A percentile compares a stretch with the other conserved stretches of the same genome.
Evolutionary conservation across 345 rosid species (phyloP).

Genomic region (Hibiscus tridactylites): DNA sequence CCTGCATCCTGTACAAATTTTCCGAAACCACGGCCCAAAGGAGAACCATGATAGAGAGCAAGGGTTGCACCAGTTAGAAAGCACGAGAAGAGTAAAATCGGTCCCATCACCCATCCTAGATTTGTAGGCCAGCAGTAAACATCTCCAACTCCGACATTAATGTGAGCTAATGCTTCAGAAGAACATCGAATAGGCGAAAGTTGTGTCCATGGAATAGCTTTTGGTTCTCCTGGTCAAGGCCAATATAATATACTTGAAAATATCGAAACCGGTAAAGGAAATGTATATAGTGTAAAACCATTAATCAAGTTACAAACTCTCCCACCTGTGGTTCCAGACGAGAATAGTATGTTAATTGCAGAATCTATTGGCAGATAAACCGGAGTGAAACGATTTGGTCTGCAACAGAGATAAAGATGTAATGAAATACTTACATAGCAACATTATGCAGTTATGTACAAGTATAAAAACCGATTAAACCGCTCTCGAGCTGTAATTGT

Average conservation of each 20-base stretch:
- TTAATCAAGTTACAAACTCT: neutral
- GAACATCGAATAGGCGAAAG: conserved; percentile 62
- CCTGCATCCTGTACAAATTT: conserved; percentile 95
- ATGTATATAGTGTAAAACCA: too few relatives aligned
- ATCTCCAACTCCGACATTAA: conserved; percentile 46
- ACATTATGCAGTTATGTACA: neutral
- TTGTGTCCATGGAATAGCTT: conserved; percentile 93
- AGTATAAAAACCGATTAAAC: neutral
- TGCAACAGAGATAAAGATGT: conserved; percentile 1
- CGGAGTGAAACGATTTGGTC: conserved; percentile 37
- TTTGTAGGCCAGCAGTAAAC: conserved; percentile 89
- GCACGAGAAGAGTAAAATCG: conserved; percentile 52
- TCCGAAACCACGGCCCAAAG: conserved; percentile 70
- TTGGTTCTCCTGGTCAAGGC: conserved; percentile 66
- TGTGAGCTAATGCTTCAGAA: conserved; percentile 61
- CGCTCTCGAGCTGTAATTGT: neutral
- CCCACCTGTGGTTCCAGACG: conserved; percentile 90
- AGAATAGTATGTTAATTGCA: conserved; percentile 70
- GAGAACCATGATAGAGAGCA: conserved; percentile 86
- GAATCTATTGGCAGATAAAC: conserved; percentile 49
- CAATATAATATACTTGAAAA: neutral
- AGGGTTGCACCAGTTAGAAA: conserved; percentile 74
- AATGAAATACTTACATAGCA: too few relatives aligned
- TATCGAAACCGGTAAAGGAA: neutral
- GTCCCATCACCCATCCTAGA: conserved; percentile 96